Percentiles rank a stretch among this genome's conserved stretches.
Conservation (phyloP, 1,284 basidiomycete genomes). For the Melampsora occidentalis region DNA sequence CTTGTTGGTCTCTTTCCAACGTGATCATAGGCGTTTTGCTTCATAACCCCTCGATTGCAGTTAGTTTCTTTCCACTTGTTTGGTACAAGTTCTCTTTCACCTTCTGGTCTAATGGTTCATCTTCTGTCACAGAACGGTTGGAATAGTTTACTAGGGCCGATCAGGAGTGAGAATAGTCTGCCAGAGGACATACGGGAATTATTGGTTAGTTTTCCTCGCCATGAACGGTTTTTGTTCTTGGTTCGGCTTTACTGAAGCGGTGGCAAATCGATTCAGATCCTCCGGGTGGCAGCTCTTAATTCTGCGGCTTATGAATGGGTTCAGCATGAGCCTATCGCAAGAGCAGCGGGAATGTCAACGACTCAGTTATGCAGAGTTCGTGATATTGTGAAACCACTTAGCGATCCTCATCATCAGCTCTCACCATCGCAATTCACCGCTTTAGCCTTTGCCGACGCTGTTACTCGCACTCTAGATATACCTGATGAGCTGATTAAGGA, state of each 20-base stretch:
- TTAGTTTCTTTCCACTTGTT: conserved; percentile 4
- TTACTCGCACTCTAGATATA: conserved; percentile 53
- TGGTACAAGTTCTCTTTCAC: background rate
- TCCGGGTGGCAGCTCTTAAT: conserved; percentile 56
- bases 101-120: background rate
- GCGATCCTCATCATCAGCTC: conserved; percentile 48
- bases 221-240: too few species aligned
- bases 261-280: conserved; percentile 50
- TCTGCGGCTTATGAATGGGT: conserved; percentile 57
- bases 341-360: conserved; percentile 53
- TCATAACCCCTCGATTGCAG: conserved; percentile 19
- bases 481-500: conserved; percentile 50
- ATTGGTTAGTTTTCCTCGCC: conserved; percentile 54
- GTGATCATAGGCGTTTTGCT: conserved; percentile 2
- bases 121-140: conserved; percentile 52
- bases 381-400: conserved; percentile 49
- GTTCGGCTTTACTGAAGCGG: background rate
- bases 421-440: conserved; percentile 52
- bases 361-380: conserved; percentile 55
- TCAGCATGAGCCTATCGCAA: conserved; percentile 53
- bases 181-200: conserved; percentile 56
- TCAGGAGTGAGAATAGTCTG: conserved; percentile 54
- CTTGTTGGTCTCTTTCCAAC: background rate
- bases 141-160: conserved; percentile 56
- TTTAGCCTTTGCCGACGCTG: conserved; percentile 54